Conservation (phyloP, 768 basidiomycete species). For the Lactarius akahatsu region DNA sequence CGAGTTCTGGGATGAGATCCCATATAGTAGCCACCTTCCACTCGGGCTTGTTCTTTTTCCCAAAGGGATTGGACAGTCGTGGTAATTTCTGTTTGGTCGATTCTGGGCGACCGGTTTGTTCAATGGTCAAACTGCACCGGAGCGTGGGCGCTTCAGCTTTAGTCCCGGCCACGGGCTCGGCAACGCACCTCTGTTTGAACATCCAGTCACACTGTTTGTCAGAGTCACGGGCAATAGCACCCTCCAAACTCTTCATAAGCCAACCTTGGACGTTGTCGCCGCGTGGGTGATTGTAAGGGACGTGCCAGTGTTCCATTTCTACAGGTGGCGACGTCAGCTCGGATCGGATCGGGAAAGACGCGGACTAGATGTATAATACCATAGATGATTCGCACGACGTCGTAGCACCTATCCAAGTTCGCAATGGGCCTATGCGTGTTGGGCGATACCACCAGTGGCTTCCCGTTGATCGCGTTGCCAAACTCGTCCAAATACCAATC, state of each 20-base stretch:
- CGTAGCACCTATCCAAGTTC: slow-evolving; percentile 18
- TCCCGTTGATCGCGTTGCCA: slow-evolving; percentile 6
- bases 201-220: slow-evolving; percentile 28
- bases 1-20: slow-evolving; percentile 21
- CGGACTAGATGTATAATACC: slow-evolving; percentile 9
- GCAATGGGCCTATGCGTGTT: slow-evolving; percentile 2
- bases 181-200: slow-evolving; percentile 33
- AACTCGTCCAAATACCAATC: slow-evolving; percentile 18
- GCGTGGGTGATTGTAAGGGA: slow-evolving; percentile 42
- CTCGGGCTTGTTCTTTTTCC: slow-evolving; percentile 19
- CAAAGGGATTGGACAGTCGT: slow-evolving; percentile 20
- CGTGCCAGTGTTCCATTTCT: slow-evolving; percentile 51
- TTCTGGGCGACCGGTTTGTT: slow-evolving; percentile 24
- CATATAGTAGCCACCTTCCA: slow-evolving; percentile 19
- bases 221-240: slow-evolving; percentile 33
- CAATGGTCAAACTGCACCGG: slow-evolving; percentile 12
- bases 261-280: slow-evolving; percentile 41
- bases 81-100: slow-evolving; percentile 8
- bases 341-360: neutral
- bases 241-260: slow-evolving; percentile 36
- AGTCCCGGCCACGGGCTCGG: neutral
- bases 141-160: neutral
- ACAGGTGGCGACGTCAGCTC: slow-evolving; percentile 10
- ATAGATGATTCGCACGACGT: slow-evolving; percentile 3
- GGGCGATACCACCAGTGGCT: slow-evolving; percentile 4